phyloP scores from a whole-genome alignment of 169 alveolate species.

The Plasmodium sp. region DNA sequence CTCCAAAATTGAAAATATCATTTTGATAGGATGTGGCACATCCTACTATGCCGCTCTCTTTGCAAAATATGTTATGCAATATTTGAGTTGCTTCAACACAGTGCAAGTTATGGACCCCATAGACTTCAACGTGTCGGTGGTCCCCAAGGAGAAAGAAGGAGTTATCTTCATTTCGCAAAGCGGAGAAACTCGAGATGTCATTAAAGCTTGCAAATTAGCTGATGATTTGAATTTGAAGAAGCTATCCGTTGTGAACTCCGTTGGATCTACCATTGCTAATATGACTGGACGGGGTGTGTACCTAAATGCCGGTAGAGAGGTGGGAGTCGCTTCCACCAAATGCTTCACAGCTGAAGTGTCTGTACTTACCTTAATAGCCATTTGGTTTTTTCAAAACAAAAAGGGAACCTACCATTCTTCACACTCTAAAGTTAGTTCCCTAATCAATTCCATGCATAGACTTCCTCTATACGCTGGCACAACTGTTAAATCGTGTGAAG shows the following conservation, averaged over 20 bases:
- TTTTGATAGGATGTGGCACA: slow-evolving; percentile 96
- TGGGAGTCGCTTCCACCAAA: slow-evolving; percentile 98
- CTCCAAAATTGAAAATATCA: slow-evolving; percentile 82
- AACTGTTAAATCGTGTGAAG: slow-evolving; percentile 67
- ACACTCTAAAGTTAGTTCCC: slow-evolving; percentile 24
- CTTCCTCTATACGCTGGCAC: slow-evolving; percentile 55
- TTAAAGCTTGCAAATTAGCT: slow-evolving; percentile 87
- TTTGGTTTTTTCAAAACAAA: slow-evolving; percentile 89
- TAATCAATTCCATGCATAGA: slow-evolving; percentile 61
- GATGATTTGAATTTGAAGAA: slow-evolving; percentile 85
- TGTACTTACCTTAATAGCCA: slow-evolving; percentile 88
- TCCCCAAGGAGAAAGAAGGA: slow-evolving; percentile 88
- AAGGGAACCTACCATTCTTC: slow-evolving; percentile 18
- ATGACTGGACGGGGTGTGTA: slow-evolving; percentile 94
- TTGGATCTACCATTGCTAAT: slow-evolving; percentile 93
- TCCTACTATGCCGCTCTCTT: slow-evolving; percentile 91
- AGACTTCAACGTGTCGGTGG: slow-evolving; percentile 86
- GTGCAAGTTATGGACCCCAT: slow-evolving; percentile 93
- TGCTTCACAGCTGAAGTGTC: slow-evolving; percentile 94
- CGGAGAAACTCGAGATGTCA: slow-evolving; percentile 97
- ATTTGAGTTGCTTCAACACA: slow-evolving; percentile 86
- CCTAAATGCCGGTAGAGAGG: slow-evolving; percentile 97
- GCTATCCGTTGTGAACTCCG: slow-evolving; percentile 93
- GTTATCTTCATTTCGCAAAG: slow-evolving; percentile 93
- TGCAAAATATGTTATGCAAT: slow-evolving; percentile 91